Evolutionary conservation across 1,139 yeast genomes (phyloP), one percentile per base, ranked within the genome.

Genomic region (Blastobotrys illinoisensis): DNA sequence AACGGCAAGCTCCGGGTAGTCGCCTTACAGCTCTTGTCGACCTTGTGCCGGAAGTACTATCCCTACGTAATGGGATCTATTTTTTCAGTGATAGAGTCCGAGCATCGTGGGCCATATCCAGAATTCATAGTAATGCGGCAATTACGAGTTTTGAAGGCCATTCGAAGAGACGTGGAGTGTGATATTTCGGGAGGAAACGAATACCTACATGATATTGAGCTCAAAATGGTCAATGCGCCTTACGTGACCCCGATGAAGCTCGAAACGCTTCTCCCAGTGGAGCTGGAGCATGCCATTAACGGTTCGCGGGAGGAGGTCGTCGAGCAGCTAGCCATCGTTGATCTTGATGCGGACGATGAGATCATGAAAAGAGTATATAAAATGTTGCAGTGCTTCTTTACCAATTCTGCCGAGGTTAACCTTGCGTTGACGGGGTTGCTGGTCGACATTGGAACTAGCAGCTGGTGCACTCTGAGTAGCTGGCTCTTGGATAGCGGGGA

Each of bases 401-500:
- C 64, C 13, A 67, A 67, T 54, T 44, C 62, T 13, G 58, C 61
- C 9, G 67, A 62, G 20, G 53, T 65, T 16, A 67, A 67, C 51
- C 51, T 67, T 26, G 58, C 61, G 2, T 54, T 67, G 40, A 65
- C 67, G 0, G 62, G 62, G 14, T 54, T 66, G 9, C 26, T 67
- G 11, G 52, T 59, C 24, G 68, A 66, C 20, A 52, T 67, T 28
- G 63, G 60, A 1, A 49, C 59, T 6, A 60, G 62, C 43, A 59
- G 62, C 9, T 60, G 59, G 58, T 55, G 62, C 28, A 54, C 69
- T 2, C 51, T 66, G 43, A 54, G 60, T 2, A 49, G 63, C 32
- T 61, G 64, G 64, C 47, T 59, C 58, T 24, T 66, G 57, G 62
- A 45, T 21, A 45, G 44, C 11, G 51, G 49, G 2, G 23, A 14